Base-by-base conservation (phyloP, 371 early-diverging fungal species). In the Furculomyces boomerangus region DNA sequence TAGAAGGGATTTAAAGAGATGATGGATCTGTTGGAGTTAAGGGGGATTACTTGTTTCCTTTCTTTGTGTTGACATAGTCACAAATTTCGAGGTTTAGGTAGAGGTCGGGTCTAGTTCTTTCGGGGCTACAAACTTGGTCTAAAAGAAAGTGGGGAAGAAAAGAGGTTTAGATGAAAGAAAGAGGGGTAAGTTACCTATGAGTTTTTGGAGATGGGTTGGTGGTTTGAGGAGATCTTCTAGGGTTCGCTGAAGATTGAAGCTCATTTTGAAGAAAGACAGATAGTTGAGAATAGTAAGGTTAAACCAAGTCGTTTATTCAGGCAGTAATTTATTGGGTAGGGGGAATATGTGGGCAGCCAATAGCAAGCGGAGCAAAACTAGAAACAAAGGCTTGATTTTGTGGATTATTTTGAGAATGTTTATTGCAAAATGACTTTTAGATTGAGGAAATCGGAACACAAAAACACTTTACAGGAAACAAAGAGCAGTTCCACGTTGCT, bases 11-110 rank as follows among this genome's bases (percentile, higher is more conserved):
- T 5, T 53, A 40, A 53, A 20, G 10, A 40, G 30, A 41, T 5
- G 29, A 24, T 29, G 22, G 44, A 7, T 5, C 3, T 13, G 28
- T 13, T 29, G 14, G 37, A 18, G 31, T 13, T 25, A 55, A 0
- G 24, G 46, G 46, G 37, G 68, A 76, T 67, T 79, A 83, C 88
- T 73, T 80, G 64, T 76, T 84, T 56, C 86, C 83, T 61, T 83
- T 78, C 61, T 87, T 89, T 57, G 79, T 75, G 64, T 92, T 94
- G 60, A 95, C 86, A 43, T 87, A 68, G 61, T 93, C 96, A 65
- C 88, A 85, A 45, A 95, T 88, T 68, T 93, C 93, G 40, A 92
- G 75, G 68, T 91, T 88, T 43, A 93, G 73, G 16, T 81, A 75
- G 53, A 91, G 60, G 69, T 90, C 88, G 1, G 93, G 86, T 48